Evolutionary conservation across 768 basidiomycete species (phyloP), one percentile per base, ranked within the genome.

Genomic region (Phylloporus sp.): DNA sequence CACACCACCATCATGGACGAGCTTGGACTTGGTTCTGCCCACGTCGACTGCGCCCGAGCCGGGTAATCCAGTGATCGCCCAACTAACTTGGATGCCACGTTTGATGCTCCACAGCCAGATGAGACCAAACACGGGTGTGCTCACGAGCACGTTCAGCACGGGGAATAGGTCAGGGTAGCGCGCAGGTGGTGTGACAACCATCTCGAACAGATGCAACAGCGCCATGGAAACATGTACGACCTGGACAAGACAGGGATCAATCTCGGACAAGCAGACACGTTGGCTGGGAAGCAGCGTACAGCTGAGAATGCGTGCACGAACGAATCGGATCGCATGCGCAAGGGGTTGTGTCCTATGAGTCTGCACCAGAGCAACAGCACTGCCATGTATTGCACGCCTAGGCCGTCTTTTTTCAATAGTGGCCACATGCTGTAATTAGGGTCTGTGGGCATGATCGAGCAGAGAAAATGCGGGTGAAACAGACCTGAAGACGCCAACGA

Each of bases 51-150:
- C 40, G 0, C 59, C 26, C 23, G 57, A 58, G n/a, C 68, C 63
- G 6, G 67, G 64, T 1, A 83, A 68, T 0, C 86, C 86, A 5
- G 81, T 80, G 10, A 89, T 64, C 12, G 86, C 88, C 94, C 93
- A 95, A 9, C 81, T 74, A 32, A 85, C 84, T 60, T 95, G 85
- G 22, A 93, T 64, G 20, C 87, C 80, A 42, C 88, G 84, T 57
- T 85, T 86, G 66, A 92, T 82, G 45, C 88, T 90, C 92, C 92
- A 97, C 15, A 93, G 62, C 90, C 90, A 97, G n/a, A 80, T 76
- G 26, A 91, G 66, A 7, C 75, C 79, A 64, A 97, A 95, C 16
- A 95, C 82, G 1, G 83, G 86, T 2, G 86, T 87, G 62, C 85
- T 84, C 40, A 94, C 63, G 15, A 92, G 78, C 3, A 93, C 84